phyloP scores from a whole-genome alignment of 306 rosid genomes.

The Vicia sativa region DNA sequence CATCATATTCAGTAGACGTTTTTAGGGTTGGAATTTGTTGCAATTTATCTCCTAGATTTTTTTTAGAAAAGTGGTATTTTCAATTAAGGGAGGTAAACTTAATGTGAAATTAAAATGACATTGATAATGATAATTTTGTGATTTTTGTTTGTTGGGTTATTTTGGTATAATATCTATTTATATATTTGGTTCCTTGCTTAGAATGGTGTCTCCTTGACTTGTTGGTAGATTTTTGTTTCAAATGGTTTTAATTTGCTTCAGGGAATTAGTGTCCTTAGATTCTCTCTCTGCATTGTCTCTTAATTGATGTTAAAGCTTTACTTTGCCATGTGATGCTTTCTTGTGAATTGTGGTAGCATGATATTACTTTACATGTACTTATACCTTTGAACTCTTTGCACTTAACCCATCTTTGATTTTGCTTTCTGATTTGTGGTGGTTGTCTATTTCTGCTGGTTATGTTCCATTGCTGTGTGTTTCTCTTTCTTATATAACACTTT shows the following conservation, averaged over 20 bases:
- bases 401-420: constrained; percentile 37
- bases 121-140: not conserved
- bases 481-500: constrained; percentile 10
- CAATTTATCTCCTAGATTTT: not conserved
- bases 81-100: not conserved
- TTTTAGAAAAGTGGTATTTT: not conserved
- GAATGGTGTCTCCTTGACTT: constrained; percentile 37
- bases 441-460: constrained; percentile 30
- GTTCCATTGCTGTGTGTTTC: constrained; percentile 28
- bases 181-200: constrained; percentile 35
- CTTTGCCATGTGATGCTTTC: constrained; percentile 72
- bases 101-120: constrained; percentile 8
- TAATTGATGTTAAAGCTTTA: constrained; percentile 42
- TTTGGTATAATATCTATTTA: constrained; percentile 17
- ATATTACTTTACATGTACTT: constrained; percentile 38
- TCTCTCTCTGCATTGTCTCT: constrained; percentile 43
- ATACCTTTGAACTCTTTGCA: constrained; percentile 38
- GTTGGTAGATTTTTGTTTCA: constrained; percentile 44
- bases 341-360: constrained; percentile 58
- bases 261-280: constrained; percentile 51
- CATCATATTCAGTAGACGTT: constrained; percentile 5
- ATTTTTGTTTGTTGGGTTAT: constrained; percentile 22
- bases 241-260: constrained; percentile 56
- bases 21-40: constrained; percentile 17
- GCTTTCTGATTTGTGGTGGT: constrained; percentile 30